Evolutionary conservation across 129 eudicot genomes (phyloP).

Genomic region (Artemisia tridentata): DNA sequence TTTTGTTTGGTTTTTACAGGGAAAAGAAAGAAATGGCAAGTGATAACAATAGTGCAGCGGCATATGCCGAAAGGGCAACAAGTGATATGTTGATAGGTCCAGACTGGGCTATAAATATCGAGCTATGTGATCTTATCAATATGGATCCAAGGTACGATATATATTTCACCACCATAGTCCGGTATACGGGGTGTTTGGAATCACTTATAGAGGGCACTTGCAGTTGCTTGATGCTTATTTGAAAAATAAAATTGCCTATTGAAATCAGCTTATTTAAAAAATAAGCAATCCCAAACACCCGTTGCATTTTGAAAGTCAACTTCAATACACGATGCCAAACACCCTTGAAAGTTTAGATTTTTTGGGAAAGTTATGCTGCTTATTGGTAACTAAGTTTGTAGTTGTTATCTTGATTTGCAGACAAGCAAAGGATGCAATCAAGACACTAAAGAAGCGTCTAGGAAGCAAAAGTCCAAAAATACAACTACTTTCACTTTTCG

Average conservation of each 20-base stretch:
- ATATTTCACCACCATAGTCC: background rate
- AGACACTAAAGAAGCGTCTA: constrained; percentile 73
- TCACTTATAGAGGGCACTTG: no score
- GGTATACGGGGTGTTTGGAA: no score
- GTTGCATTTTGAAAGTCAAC: no score
- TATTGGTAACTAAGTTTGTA: background rate
- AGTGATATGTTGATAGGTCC: constrained; percentile 86
- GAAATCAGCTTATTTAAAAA: no score
- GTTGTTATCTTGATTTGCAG: constrained; percentile 35
- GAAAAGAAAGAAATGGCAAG: constrained; percentile 23
- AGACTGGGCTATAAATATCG: constrained; percentile 87
- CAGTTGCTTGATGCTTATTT: no score
- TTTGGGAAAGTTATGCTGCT: background rate
- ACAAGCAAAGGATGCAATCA: constrained; percentile 84
- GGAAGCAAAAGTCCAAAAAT: constrained; percentile 75
- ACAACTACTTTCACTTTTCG: constrained; percentile 82
- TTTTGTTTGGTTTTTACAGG: background rate
- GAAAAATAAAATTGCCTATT: no score
- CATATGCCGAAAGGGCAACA: constrained; percentile 92
- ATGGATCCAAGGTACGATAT: constrained; percentile 70
- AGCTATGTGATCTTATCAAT: constrained; percentile 79
- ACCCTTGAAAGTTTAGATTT: background rate
- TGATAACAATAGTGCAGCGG: constrained; percentile 41
- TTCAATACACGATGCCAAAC: no score
- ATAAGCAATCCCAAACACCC: no score